Percentiles rank a stretch among this genome's conserved stretches.
phyloP scores from a whole-genome alignment of 345 rosid genomes.

The Capsella bursapastoris region DNA sequence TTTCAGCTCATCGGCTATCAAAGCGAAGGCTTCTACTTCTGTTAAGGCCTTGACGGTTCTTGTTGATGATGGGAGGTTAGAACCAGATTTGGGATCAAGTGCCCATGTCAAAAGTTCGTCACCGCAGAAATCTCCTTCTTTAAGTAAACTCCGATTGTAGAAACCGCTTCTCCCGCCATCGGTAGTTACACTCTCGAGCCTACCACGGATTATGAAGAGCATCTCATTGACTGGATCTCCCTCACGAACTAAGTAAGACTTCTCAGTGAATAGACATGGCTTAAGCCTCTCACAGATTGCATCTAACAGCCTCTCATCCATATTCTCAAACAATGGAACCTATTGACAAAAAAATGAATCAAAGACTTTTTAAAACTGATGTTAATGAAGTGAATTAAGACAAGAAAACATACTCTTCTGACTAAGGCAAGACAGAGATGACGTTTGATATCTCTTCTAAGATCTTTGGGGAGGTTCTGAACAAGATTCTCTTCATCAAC shows the following conservation, averaged over 20 bases:
- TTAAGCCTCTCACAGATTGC: conserved; percentile 93
- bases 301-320: conserved; percentile 95
- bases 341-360: conserved; percentile 17
- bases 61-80: conserved; percentile 88
- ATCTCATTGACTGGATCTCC: conserved; percentile 97
- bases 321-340: conserved; percentile 92
- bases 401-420: conserved; percentile 68
- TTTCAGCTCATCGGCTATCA: conserved; percentile 84
- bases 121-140: conserved; percentile 94
- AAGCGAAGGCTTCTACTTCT: conserved; percentile 96
- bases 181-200: conserved; percentile 91
- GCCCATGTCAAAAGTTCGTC: conserved; percentile 99
- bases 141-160: conserved; percentile 73
- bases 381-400: background rate
- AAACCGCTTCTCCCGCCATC: conserved; percentile 97
- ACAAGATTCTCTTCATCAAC: conserved; percentile 92
- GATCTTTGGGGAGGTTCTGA: conserved; percentile 91
- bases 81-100: conserved; percentile 84
- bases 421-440: conserved; percentile 95
- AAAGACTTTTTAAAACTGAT: background rate
- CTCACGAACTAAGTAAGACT: conserved; percentile 86
- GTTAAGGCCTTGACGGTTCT: conserved; percentile 82
- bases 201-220: conserved; percentile 95
- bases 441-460: conserved; percentile 93
- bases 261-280: conserved; percentile 83